phyloP scores from a whole-genome alignment of 805 yeast species.

The Metschnikowia henanensis region DNA sequence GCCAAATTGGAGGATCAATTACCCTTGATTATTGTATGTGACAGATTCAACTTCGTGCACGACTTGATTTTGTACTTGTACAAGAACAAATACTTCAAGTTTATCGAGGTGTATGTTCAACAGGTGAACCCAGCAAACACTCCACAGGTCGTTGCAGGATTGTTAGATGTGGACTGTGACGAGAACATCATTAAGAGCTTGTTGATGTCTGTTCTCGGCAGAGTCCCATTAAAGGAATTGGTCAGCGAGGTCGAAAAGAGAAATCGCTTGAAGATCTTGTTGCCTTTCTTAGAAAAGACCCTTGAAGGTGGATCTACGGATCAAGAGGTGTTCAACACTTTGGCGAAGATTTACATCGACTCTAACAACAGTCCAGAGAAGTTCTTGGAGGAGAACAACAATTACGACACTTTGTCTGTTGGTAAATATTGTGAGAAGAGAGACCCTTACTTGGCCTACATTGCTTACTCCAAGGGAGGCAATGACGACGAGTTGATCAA shows the following conservation, averaged over 20 bases:
- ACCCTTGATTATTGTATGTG: slow-evolving; percentile 95
- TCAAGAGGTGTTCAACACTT: slow-evolving; percentile 88
- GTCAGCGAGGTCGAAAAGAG: slow-evolving; percentile 96
- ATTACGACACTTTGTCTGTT: slow-evolving; percentile 90
- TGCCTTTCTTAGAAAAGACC: slow-evolving; percentile 92
- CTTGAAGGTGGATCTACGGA: slow-evolving; percentile 83
- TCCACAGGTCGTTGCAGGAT: slow-evolving; percentile 94
- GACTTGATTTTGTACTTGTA: slow-evolving; percentile 91
- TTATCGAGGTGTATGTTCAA: slow-evolving; percentile 97
- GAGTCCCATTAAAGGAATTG: slow-evolving; percentile 87
- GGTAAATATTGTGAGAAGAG: slow-evolving; percentile 99
- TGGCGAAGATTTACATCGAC: slow-evolving; percentile 97
- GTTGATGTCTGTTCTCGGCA: slow-evolving; percentile 84
- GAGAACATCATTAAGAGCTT: slow-evolving; percentile 81
- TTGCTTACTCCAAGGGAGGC: slow-evolving; percentile 93
- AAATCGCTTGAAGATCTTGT: slow-evolving; percentile 84
- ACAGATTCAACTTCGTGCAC: slow-evolving; percentile 86
- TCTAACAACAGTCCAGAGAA: slow-evolving; percentile 97
- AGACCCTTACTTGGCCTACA: slow-evolving; percentile 97
- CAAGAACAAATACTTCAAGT: slow-evolving; percentile 94
- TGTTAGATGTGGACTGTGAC: slow-evolving; percentile 96
- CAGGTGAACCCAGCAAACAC: slow-evolving; percentile 96
- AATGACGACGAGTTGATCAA: slow-evolving; percentile 87
- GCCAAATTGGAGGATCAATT: slow-evolving; percentile 91
- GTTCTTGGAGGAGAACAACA: slow-evolving; percentile 86